These are phyloP conservation scores for Rhizoclosmatium globosum DNA, from an alignment of 192 early-diverging fungal genomes.

Conservation along the genomic window DNA sequence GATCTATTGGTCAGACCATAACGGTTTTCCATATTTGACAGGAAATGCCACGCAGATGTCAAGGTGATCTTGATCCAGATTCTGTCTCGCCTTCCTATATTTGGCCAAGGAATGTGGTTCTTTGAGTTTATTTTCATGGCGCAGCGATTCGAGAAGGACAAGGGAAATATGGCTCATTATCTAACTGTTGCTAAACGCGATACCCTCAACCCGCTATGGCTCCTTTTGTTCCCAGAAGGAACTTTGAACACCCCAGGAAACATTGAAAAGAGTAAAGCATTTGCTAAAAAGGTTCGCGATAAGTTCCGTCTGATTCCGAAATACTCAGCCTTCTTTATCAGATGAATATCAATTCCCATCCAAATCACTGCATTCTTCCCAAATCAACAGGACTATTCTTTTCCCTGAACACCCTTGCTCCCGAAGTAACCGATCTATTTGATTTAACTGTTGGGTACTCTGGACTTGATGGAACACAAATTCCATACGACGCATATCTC, in stretches of 20 bases:
- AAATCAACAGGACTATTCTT: slow-evolving; percentile 83
- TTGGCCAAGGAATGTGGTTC: slow-evolving; percentile 88
- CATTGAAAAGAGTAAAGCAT: slow-evolving; percentile 69
- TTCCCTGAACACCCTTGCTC: slow-evolving; percentile 72
- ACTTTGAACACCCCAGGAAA: slow-evolving; percentile 86
- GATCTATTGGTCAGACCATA: neutral
- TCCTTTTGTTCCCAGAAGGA: slow-evolving; percentile 96
- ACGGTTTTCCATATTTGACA: slow-evolving; percentile 8
- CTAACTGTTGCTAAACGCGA: slow-evolving; percentile 6
- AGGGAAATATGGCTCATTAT: slow-evolving; percentile 47
- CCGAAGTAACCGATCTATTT: slow-evolving; percentile 78
- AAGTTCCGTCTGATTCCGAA: neutral
- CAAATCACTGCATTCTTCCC: slow-evolving; percentile 79
- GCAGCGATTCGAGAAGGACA: slow-evolving; percentile 84
- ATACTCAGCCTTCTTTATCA: neutral
- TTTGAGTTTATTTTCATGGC: slow-evolving; percentile 96
- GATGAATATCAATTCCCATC: slow-evolving; percentile 49
- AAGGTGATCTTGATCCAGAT: slow-evolving; percentile 92
- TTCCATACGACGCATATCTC: slow-evolving; percentile 87
- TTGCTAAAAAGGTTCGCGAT: slow-evolving; percentile 62
- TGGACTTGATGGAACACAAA: slow-evolving; percentile 69
- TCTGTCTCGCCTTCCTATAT: slow-evolving; percentile 84
- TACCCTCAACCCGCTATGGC: slow-evolving; percentile 76
- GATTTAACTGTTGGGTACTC: slow-evolving; percentile 92
- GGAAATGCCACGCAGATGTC: slow-evolving; percentile 77